These are phyloP conservation scores for Parathielavia appendiculata DNA, from an alignment of 495 filamentous ascomycete genomes.

Conservation along the genomic window DNA sequence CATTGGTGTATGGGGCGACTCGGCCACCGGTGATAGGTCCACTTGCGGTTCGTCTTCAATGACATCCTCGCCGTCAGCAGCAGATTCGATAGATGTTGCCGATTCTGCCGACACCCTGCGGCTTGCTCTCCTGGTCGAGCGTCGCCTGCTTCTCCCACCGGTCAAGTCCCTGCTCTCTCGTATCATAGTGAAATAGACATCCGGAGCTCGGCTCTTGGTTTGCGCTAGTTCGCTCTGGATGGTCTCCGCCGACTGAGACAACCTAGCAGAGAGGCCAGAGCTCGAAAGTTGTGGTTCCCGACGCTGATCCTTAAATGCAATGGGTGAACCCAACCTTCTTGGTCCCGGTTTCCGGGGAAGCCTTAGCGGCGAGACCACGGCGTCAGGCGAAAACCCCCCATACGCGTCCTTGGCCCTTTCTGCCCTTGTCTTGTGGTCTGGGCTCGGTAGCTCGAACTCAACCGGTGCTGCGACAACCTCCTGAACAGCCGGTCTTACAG, in stretches of 20 bases:
- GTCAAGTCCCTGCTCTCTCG: slow-evolving; percentile 21
- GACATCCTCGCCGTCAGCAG: slow-evolving; percentile 21
- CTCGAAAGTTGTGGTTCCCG: slow-evolving; percentile 11
- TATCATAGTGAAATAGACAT: slow-evolving; percentile 18
- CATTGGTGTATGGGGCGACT: slow-evolving; percentile 33
- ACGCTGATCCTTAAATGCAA: slow-evolving; percentile 26
- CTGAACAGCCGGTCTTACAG: slow-evolving; percentile 8
- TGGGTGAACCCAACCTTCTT: slow-evolving; percentile 26
- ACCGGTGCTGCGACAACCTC: slow-evolving; percentile 13
- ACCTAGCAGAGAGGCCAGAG: slow-evolving; percentile 3
- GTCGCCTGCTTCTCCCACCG: slow-evolving; percentile 8
- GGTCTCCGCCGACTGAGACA: slow-evolving; percentile 11
- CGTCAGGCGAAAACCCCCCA: slow-evolving; percentile 26
- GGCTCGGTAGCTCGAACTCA: slow-evolving; percentile 36
- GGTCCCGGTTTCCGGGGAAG: slow-evolving; percentile 18
- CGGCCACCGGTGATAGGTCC: slow-evolving; percentile 42
- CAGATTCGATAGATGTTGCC: slow-evolving; percentile 31
- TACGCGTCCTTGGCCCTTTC: slow-evolving; percentile 33
- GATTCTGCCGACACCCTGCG: slow-evolving; percentile 25
- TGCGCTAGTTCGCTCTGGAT: neutral
- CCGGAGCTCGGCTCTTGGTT: neutral
- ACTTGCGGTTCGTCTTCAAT: slow-evolving; percentile 25
- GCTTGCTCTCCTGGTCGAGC: slow-evolving; percentile 12
- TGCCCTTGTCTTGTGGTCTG: slow-evolving; percentile 37
- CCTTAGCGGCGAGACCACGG: slow-evolving; percentile 25